phyloP scores from a whole-genome alignment of 805 yeast genomes.

The Tetrapisispora taiwanensis region DNA sequence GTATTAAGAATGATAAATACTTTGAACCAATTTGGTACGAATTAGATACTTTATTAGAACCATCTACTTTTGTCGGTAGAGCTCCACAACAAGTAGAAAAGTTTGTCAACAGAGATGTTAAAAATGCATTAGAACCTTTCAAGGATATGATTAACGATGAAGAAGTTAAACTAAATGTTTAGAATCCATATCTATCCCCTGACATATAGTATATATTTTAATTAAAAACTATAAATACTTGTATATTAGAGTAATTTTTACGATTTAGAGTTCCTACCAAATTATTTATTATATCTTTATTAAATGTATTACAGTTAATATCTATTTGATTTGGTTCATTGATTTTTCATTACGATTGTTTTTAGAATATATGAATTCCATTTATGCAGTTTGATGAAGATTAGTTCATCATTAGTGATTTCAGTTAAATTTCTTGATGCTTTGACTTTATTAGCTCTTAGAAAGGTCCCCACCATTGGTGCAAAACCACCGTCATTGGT shows the following conservation, averaged over 20 bases:
- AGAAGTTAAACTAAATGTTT: slow-evolving; percentile 73
- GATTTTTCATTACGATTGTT: background rate
- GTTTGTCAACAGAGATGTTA: slow-evolving; percentile 77
- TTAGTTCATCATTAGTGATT: slow-evolving; percentile 42
- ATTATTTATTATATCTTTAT: no score
- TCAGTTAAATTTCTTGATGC: slow-evolving; percentile 47
- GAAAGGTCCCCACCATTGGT: slow-evolving; percentile 31
- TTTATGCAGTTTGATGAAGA: slow-evolving; percentile 46
- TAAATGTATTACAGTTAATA: no score
- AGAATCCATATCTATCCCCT: slow-evolving; percentile 8
- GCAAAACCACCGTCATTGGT: slow-evolving; percentile 33
- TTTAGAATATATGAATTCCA: slow-evolving; percentile 41
- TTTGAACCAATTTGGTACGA: slow-evolving; percentile 85
- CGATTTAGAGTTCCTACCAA: no score
- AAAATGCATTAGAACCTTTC: slow-evolving; percentile 66
- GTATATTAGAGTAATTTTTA: no score
- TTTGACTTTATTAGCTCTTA: slow-evolving; percentile 46
- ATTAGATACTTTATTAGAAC: slow-evolving; percentile 73
- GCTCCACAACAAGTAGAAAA: slow-evolving; percentile 97
- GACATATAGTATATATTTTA: background rate
- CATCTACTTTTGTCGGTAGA: slow-evolving; percentile 92
- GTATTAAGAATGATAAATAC: slow-evolving; percentile 66
- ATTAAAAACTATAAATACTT: no score
- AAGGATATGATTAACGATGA: slow-evolving; percentile 48
- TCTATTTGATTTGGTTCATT: background rate